Evolutionary conservation across 176 grass and related monocot species (phyloP), one percentile per base, ranked within the genome.

Genomic region (Poa annua): DNA sequence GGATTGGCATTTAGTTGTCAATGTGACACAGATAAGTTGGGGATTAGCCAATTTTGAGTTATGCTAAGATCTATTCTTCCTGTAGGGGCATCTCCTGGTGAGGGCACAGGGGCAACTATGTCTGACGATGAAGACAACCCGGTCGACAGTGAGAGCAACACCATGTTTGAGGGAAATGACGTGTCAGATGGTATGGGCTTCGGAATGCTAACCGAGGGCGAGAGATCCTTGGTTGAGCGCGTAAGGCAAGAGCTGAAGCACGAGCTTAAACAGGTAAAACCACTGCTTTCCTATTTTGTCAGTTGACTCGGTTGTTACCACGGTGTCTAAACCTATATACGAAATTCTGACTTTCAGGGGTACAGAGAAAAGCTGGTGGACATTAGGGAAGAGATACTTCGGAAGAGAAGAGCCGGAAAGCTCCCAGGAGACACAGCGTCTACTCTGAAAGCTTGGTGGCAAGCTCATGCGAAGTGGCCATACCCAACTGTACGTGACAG

Each of bases 351-450:
- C 9, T 73, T 81, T 60, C 80, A 99, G 97, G 96, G 89, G 6
- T 99, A 96, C n/a, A 96, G 94, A 91, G 93, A 91, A 26, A 99
- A 99, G 74, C 94, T 99, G 62, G 85, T 90, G 55, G 97, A 99
- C 53, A 99, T 99, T 52, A 92, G 97, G 66, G 93, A 96, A 81
- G 97, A 99, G 83, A 99, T 99, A 83, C 85, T 99, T 17, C 90
- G 93, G 47, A 99, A 99, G 78, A 79, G 97, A 67, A 96, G 97
- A 81, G 97, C 97, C 66, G 97, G 97, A 42, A 99, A 99, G 76
- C 89, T 99, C 55, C 97, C 97, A 35, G 97, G 93, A 2, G 93
- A 99, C 74, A 99, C 91, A 16, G 91, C 97, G 29, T 90, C 97
- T 38, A 89, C 85, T 19, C 87, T 99, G 80, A 99, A 99, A 79